Evolutionary conservation across 768 basidiomycete species (phyloP).

Genomic region (Porphyrellus cyaneotinctus): DNA sequence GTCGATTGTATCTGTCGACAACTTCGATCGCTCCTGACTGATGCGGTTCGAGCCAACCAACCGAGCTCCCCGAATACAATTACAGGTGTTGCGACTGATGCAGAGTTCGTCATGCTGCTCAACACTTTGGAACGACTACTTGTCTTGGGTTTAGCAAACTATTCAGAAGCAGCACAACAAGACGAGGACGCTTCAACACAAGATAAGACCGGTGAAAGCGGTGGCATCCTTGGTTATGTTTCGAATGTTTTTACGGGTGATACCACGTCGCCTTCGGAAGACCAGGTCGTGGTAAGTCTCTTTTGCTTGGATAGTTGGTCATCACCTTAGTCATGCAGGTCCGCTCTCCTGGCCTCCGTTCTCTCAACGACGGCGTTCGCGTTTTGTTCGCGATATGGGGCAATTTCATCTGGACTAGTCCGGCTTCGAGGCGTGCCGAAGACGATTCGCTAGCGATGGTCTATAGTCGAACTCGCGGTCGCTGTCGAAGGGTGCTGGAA

Average conservation of each 20-base stretch:
- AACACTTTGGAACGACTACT: constrained; percentile 82
- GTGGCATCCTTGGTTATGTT: constrained; percentile 82
- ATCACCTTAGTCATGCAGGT: constrained; percentile 33
- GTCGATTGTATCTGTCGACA: constrained; percentile 78
- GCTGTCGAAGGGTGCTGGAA: constrained; percentile 78
- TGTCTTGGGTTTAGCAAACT: constrained; percentile 63
- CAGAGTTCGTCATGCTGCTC: constrained; percentile 80
- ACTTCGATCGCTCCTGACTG: constrained; percentile 51
- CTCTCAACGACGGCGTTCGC: constrained; percentile 78
- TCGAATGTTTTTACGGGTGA: constrained; percentile 88
- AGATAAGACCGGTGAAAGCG: constrained; percentile 55
- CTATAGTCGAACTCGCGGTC: constrained; percentile 58
- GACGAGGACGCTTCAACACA: constrained; percentile 53
- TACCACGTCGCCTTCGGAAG: constrained; percentile 45
- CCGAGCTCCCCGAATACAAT: constrained; percentile 40
- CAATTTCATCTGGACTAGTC: constrained; percentile 47
- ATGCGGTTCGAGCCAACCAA: constrained; percentile 46
- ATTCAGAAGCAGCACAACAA: constrained; percentile 41
- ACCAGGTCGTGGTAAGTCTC: constrained; percentile 52
- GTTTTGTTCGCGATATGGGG: constrained; percentile 76
- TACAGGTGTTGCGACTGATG: constrained; percentile 59
- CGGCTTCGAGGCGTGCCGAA: constrained; percentile 45
- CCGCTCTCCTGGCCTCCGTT: constrained; percentile 70
- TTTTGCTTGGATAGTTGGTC: background rate
- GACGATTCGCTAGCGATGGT: constrained; percentile 68